A percentile compares a stretch with the other conserved stretches of the same genome.
Evolutionary conservation across 192 early-diverging fungal species (phyloP).

Genomic region (Umbelopsis ramanniana): DNA sequence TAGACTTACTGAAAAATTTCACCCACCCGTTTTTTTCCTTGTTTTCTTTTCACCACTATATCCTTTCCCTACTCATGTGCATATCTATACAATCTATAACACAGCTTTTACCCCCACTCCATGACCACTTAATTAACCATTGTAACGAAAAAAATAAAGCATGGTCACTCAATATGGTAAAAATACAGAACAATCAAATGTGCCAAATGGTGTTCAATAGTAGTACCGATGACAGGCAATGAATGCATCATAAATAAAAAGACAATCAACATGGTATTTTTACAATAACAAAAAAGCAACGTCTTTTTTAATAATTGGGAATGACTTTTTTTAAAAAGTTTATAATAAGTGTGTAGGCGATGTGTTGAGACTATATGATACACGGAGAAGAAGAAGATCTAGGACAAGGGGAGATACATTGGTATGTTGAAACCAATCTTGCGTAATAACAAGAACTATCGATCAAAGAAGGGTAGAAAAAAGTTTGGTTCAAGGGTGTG

Average conservation of each 20-base stretch:
- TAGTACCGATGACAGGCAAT: no score
- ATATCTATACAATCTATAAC: slow-evolving; percentile 1
- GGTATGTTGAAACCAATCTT: slow-evolving; percentile 22
- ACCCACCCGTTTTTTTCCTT: background rate
- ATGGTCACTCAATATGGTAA: no score
- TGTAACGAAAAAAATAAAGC: background rate
- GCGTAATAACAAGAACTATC: background rate
- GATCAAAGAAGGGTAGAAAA: background rate
- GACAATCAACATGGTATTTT: no score
- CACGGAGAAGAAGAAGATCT: slow-evolving; percentile 12
- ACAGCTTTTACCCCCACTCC: background rate
- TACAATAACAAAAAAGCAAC: no score
- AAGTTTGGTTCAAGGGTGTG: background rate
- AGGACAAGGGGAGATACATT: background rate
- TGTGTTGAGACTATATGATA: slow-evolving; percentile 23
- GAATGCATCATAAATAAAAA: no score
- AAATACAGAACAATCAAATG: no score
- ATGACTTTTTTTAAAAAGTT: background rate
- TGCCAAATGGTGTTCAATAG: no score
- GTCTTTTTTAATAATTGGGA: background rate
- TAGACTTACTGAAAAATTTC: background rate
- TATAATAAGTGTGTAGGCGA: slow-evolving; percentile 14
- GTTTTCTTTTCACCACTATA: background rate
- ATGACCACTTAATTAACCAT: background rate
- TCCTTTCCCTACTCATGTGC: slow-evolving; percentile 4